Evolutionary conservation across 164 flowering plant species (phyloP).

Genomic region (Brasenia schreberi): DNA sequence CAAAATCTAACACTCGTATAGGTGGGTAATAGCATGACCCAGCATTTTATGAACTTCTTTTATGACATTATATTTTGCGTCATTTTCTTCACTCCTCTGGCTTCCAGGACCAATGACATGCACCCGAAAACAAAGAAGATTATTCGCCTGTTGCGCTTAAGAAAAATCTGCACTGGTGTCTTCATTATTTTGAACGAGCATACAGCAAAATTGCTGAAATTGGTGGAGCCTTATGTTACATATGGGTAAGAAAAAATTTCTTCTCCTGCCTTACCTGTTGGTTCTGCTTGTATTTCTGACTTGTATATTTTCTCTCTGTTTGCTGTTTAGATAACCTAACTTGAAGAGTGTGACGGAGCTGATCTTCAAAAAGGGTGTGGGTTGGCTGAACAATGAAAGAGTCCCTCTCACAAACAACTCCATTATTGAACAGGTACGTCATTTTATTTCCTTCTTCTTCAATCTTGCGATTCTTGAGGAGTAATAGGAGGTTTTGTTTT

Average conservation of each 20-base stretch:
- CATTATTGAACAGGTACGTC: conserved; percentile 64
- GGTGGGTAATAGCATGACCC: conserved; percentile 36
- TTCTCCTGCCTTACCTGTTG: background rate
- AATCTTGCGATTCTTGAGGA: no score
- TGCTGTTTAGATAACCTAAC: conserved; percentile 61
- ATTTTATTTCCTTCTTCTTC: no score
- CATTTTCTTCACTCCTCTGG: background rate
- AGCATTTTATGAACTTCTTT: background rate
- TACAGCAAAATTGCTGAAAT: conserved; percentile 37
- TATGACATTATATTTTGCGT: background rate
- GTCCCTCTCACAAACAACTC: conserved; percentile 78
- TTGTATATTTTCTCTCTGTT: conserved; percentile 2
- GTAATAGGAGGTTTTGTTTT: no score
- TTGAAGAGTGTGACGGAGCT: conserved; percentile 65
- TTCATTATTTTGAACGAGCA: conserved; percentile 54
- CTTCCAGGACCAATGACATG: conserved; percentile 56
- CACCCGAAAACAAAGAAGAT: conserved; percentile 51
- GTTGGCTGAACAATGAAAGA: conserved; percentile 33
- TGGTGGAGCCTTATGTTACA: conserved; percentile 72
- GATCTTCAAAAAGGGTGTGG: conserved; percentile 70
- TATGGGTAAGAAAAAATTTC: conserved; percentile 46
- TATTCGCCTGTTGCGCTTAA: conserved; percentile 32
- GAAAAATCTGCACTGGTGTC: conserved; percentile 40
- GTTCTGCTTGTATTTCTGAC: background rate
- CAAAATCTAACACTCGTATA: conserved; percentile 40